These are phyloP conservation scores for Metschnikowia baotianmanensis DNA, from an alignment of 805 yeast genomes.

Conservation along the genomic window DNA sequence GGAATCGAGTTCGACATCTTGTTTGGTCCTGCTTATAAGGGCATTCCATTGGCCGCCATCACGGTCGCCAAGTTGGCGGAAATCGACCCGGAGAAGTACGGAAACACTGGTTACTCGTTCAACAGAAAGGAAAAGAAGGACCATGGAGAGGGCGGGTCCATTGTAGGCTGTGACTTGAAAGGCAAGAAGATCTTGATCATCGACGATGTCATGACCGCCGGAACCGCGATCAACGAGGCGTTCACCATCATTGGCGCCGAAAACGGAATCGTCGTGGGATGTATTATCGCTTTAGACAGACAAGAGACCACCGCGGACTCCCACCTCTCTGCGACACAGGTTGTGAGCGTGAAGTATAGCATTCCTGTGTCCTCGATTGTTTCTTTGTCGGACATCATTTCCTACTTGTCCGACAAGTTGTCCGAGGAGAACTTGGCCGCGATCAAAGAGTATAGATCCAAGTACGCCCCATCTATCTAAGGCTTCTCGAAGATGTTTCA, in stretches of 20 bases:
- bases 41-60: conserved; percentile 91
- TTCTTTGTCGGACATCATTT: conserved; percentile 68
- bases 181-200: conserved; percentile 78
- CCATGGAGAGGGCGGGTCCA: conserved; percentile 97
- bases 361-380: conserved; percentile 88
- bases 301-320: conserved; percentile 81
- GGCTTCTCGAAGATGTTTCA: neutral
- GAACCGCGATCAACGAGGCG: conserved; percentile 96
- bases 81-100: conserved; percentile 76
- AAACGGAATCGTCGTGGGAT: conserved; percentile 74
- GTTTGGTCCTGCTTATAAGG: conserved; percentile 98
- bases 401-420: conserved; percentile 55
- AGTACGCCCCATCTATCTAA: conserved; percentile 41
- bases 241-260: conserved; percentile 69
- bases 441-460: conserved; percentile 56
- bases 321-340: conserved; percentile 74
- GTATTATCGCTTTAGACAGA: conserved; percentile 90
- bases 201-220: conserved; percentile 98
- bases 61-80: conserved; percentile 92
- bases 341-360: conserved; percentile 64
- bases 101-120: conserved; percentile 80
- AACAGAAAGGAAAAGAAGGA: conserved; percentile 96
- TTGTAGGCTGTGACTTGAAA: conserved; percentile 78
- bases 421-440: conserved; percentile 54
- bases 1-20: conserved; percentile 84